Evolutionary conservation across 352 stramenopile species (phyloP).

Genomic region (Globisporangium irregulare): DNA sequence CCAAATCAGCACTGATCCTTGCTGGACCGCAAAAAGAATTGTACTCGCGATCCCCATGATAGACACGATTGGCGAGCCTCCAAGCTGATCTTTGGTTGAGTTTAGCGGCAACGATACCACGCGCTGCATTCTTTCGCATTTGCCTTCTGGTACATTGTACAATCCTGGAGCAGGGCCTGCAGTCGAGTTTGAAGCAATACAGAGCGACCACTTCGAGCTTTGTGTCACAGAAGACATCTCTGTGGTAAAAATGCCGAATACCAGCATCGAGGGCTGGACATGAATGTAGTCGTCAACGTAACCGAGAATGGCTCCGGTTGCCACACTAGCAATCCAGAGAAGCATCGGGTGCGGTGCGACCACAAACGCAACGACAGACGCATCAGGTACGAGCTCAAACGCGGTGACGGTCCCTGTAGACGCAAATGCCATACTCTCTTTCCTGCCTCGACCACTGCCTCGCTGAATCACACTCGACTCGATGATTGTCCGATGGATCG

Average conservation of each 20-base stretch:
- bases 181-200: neutral
- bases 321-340: constrained; percentile 2
- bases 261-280: neutral
- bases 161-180: neutral
- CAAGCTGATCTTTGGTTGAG: neutral
- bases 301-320: neutral
- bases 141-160: neutral
- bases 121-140: neutral
- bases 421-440: neutral
- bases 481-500: constrained; percentile 18
- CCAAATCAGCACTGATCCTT: neutral
- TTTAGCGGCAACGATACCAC: neutral
- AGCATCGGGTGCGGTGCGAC: constrained; percentile 1
- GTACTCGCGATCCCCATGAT: neutral
- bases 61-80: neutral
- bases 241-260: neutral
- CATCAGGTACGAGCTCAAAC: constrained; percentile 9
- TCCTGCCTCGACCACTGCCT: neutral
- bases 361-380: neutral
- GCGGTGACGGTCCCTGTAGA: neutral
- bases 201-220: neutral
- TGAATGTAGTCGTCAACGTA: constrained; percentile 4
- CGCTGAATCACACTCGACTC: constrained; percentile 1
- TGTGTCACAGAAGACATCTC: neutral
- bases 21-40: neutral